Percentiles rank a stretch among this genome's conserved stretches.
Conservation (phyloP, 192 early-diverging fungal species). For the Helicostylum pulchrum region DNA sequence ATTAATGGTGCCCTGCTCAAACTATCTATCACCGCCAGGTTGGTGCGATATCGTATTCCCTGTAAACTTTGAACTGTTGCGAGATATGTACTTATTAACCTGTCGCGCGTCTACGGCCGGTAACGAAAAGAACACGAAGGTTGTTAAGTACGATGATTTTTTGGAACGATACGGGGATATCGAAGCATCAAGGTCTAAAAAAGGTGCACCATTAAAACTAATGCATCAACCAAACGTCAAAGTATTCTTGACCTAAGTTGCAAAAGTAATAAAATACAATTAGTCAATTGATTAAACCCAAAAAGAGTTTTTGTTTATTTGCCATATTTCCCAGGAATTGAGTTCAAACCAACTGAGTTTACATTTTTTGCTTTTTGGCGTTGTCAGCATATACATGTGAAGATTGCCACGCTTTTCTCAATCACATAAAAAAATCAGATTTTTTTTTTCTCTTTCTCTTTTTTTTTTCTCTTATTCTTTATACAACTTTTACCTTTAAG, state of each 20-base stretch:
- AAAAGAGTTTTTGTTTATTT: not conserved
- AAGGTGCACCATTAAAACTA: not conserved
- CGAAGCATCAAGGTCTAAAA: constrained; percentile 23
- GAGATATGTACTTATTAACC: constrained; percentile 68
- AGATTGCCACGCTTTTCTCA: not conserved
- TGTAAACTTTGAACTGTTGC: constrained; percentile 87
- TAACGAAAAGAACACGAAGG: constrained; percentile 46
- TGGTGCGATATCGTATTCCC: constrained; percentile 99
- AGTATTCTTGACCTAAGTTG: not conserved
- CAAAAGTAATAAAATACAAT: not conserved
- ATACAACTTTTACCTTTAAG: not conserved
- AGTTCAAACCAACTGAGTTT: too few relatives aligned
- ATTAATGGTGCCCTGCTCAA: constrained; percentile 91
- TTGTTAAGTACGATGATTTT: constrained; percentile 79
- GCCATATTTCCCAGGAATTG: not conserved
- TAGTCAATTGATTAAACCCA: not conserved
- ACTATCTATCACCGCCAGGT: constrained; percentile 93
- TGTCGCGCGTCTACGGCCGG: constrained; percentile 43
- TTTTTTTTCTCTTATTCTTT: not conserved
- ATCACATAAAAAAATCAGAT: not conserved
- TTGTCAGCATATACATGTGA: not conserved
- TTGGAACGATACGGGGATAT: constrained; percentile 72
- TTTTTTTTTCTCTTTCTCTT: not conserved
- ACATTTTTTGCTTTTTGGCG: not conserved
- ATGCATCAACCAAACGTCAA: not conserved